These are phyloP conservation scores for Samsoniella hepiali DNA, from an alignment of 2,329 filamentous ascomycete species.

Conservation along the genomic window DNA sequence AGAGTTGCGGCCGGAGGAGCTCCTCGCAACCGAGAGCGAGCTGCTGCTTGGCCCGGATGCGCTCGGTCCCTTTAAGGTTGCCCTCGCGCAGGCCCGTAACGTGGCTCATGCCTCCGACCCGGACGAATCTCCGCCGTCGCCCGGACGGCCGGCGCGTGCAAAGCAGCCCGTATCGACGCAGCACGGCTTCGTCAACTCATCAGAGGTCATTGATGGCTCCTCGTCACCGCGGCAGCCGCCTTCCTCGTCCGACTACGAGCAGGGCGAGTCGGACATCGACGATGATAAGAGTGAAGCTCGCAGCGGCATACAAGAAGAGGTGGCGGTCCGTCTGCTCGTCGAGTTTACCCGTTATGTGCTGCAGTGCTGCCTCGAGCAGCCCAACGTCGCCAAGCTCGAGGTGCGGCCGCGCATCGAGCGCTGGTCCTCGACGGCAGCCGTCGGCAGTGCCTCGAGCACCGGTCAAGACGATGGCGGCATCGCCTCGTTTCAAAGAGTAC, in stretches of 20 bases:
- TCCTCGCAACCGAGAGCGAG: not conserved
- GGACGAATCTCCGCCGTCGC: not conserved
- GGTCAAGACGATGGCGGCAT: slow-evolving; percentile 5
- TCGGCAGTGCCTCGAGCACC: not conserved
- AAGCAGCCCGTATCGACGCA: not conserved
- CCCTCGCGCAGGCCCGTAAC: not conserved
- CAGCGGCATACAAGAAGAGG: slow-evolving; percentile 8
- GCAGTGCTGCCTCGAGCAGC: slow-evolving; percentile 3
- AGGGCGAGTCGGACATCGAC: slow-evolving; percentile 3
- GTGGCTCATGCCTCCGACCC: not conserved
- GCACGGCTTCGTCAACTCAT: slow-evolving; percentile 1
- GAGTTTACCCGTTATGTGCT: slow-evolving; percentile 5
- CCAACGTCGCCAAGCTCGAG: not conserved
- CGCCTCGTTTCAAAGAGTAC: not conserved
- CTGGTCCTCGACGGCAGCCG: not conserved
- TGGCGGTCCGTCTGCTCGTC: not conserved
- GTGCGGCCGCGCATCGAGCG: not conserved
- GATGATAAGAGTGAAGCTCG: not conserved
- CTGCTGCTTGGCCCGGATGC: not conserved
- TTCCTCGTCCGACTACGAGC: not conserved
- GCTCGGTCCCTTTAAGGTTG: not conserved
- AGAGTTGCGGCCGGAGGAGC: not conserved
- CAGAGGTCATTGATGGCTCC: slow-evolving; percentile 1
- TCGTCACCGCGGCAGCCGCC: not conserved
- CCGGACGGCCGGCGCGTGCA: not conserved